These are phyloP conservation scores for Chlamydomonas incerta DNA, from an alignment of 139 green algal genomes.

Conservation along the genomic window DNA sequence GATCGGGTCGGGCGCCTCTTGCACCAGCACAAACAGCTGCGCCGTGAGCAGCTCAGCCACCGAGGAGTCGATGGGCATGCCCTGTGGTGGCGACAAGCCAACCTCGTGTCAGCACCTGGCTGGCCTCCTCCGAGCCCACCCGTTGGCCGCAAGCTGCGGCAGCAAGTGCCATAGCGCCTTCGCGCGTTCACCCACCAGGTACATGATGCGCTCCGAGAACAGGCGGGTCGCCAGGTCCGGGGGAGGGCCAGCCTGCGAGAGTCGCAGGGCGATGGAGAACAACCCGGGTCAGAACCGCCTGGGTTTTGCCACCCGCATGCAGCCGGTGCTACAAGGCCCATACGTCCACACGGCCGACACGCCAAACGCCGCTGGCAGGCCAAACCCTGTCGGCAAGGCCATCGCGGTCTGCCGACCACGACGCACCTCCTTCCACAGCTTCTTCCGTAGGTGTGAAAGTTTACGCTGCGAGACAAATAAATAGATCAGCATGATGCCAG, in stretches of 20 bases:
- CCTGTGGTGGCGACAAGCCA: slow-evolving; percentile 31
- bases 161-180: too few species aligned
- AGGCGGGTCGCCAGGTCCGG: slow-evolving; percentile 97
- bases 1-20: slow-evolving; percentile 86
- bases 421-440: slow-evolving; percentile 64
- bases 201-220: slow-evolving; percentile 99
- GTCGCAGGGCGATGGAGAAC: too few species aligned
- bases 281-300: too few species aligned
- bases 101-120: too few species aligned
- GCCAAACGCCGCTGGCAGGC: too few species aligned
- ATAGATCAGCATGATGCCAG: not conserved
- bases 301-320: too few species aligned
- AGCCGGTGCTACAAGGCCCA: too few species aligned
- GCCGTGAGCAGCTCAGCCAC: slow-evolving; percentile 70
- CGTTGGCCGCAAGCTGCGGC: too few species aligned
- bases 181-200: slow-evolving; percentile 89
- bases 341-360: too few species aligned
- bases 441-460: slow-evolving; percentile 61
- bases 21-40: slow-evolving; percentile 71
- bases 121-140: too few species aligned
- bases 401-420: too few species aligned
- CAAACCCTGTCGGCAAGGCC: too few species aligned
- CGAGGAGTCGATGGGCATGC: slow-evolving; percentile 72
- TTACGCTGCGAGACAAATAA: slow-evolving; percentile 50
- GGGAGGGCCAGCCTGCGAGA: slow-evolving; percentile 69